Conservation (phyloP, 768 basidiomycete genomes). For the Leccinum truebloodii region DNA sequence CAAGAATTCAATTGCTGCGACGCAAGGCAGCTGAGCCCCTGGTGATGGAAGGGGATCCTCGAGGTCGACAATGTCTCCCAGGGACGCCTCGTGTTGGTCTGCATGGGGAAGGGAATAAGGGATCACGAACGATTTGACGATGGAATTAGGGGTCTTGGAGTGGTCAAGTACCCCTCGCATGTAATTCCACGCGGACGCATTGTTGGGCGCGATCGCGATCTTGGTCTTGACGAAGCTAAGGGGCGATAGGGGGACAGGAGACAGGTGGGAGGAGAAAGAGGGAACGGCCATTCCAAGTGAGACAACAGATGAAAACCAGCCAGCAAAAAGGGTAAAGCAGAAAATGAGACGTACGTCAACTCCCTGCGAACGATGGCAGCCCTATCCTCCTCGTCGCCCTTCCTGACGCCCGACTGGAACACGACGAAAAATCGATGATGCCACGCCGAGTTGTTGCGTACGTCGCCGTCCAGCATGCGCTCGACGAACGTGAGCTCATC, state of each 20-base stretch:
- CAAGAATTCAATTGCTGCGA: conserved; percentile 80
- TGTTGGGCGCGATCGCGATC: conserved; percentile 87
- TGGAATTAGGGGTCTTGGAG: conserved; percentile 56
- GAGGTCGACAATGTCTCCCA: conserved; percentile 61
- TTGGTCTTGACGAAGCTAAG: conserved; percentile 78
- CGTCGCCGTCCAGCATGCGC: conserved; percentile 65
- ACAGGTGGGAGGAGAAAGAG: neutral
- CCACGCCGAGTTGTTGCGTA: conserved; percentile 98
- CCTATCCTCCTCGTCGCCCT: conserved; percentile 62
- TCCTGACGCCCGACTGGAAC: conserved; percentile 62
- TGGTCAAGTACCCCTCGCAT: conserved; percentile 80
- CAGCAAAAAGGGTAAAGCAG: neutral
- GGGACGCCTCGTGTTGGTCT: conserved; percentile 22
- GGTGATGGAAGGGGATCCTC: conserved; percentile 70
- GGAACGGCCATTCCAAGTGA: neutral
- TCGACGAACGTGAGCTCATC: conserved; percentile 79
- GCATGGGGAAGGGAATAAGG: conserved; percentile 54
- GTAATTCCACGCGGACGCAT: conserved; percentile 97
- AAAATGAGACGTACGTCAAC: conserved; percentile 58
- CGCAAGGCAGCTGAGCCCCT: conserved; percentile 72
- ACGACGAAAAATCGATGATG: conserved; percentile 92
- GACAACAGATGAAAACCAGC: neutral
- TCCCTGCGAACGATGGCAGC: conserved; percentile 66
- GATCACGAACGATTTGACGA: conserved; percentile 57
- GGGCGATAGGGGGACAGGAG: neutral